A percentile compares a stretch with the other conserved stretches of the same genome.
Conservation (phyloP, 768 basidiomycete genomes). For the Hirschioporus abietinus region DNA sequence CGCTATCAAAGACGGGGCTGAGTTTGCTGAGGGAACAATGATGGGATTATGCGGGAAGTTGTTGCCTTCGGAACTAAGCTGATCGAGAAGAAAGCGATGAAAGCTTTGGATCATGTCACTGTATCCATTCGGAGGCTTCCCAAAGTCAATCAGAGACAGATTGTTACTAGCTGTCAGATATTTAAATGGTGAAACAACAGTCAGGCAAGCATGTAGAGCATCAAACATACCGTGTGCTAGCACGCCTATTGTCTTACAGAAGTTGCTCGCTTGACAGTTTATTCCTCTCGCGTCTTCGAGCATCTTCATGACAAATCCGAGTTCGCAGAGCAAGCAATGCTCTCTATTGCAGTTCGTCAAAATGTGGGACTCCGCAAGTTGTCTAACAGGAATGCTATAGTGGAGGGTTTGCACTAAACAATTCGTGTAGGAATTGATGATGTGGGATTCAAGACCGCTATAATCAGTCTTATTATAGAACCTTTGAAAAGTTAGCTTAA, state of each 20-base stretch:
- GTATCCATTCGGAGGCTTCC: slow-evolving; percentile 70
- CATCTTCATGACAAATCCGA: slow-evolving; percentile 94
- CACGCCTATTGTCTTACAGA: slow-evolving; percentile 88
- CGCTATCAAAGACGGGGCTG: slow-evolving; percentile 33
- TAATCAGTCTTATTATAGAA: slow-evolving; percentile 91
- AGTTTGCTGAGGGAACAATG: slow-evolving; percentile 28
- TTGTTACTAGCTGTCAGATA: slow-evolving; percentile 54
- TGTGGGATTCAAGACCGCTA: slow-evolving; percentile 95
- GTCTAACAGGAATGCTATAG: slow-evolving; percentile 71
- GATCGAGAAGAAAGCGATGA: slow-evolving; percentile 90
- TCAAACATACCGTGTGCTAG: slow-evolving; percentile 68
- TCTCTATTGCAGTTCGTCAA: slow-evolving; percentile 83
- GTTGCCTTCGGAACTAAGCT: slow-evolving; percentile 71
- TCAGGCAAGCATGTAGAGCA: background rate
- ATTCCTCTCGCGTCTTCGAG: slow-evolving; percentile 89
- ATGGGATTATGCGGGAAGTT: slow-evolving; percentile 53
- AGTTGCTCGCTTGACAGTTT: slow-evolving; percentile 96
- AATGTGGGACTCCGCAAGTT: slow-evolving; percentile 86
- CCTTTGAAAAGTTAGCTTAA: slow-evolving; percentile 31
- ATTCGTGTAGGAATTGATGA: slow-evolving; percentile 96
- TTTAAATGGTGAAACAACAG: slow-evolving; percentile 17
- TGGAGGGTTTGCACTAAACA: slow-evolving; percentile 86
- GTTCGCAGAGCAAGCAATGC: slow-evolving; percentile 90
- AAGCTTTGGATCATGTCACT: slow-evolving; percentile 90
- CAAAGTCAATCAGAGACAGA: slow-evolving; percentile 87